Conservation (phyloP, 2,329 filamentous ascomycete genomes). For the Cercospora janseana region DNA sequence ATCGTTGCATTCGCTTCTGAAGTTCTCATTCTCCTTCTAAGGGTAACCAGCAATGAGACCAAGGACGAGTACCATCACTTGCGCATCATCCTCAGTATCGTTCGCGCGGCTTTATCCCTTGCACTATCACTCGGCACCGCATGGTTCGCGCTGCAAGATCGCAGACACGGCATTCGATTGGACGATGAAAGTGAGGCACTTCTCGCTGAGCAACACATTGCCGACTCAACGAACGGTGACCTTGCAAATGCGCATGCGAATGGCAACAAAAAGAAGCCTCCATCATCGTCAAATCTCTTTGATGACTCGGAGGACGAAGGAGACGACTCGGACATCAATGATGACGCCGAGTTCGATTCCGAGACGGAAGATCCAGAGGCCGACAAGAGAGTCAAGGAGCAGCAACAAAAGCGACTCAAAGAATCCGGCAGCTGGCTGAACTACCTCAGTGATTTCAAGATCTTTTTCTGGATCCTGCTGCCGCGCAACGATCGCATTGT, state of each 20-base stretch:
- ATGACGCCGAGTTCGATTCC: conserved; percentile 26
- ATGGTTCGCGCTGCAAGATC: conserved; percentile 22
- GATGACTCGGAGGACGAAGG: conserved; percentile 14
- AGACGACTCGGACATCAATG: conserved; percentile 10
- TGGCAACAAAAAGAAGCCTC: conserved; percentile 13
- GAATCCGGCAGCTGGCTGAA: conserved; percentile 74
- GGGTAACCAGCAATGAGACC: conserved; percentile 7
- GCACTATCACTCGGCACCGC: conserved; percentile 17
- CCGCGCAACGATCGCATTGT: conserved; percentile 65
- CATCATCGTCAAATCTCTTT: conserved; percentile 9
- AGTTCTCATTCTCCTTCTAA: conserved; percentile 25
- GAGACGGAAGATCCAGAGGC: conserved; percentile 58
- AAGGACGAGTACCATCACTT: conserved; percentile 17
- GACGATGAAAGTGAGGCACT: conserved; percentile 31
- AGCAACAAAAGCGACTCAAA: conserved; percentile 62
- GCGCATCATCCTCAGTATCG: conserved; percentile 20
- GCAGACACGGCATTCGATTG: conserved; percentile 17
- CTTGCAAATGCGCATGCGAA: neutral
- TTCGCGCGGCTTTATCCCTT: conserved; percentile 22
- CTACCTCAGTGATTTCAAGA: conserved; percentile 69
- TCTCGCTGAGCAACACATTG: conserved; percentile 8
- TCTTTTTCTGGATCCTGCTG: conserved; percentile 78
- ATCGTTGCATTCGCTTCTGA: conserved; percentile 28
- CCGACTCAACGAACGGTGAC: too few species aligned
- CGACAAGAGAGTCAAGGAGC: conserved; percentile 55